Conservation (phyloP, 176 grass and related monocot genomes). For the bread wheat (Triticum aestivum) region IWGSC_CS_RefSeq_v2.1 NC_057797.1:559165282-559165781, state of each 20-base stretch:
- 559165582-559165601: neutral
- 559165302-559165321: neutral
- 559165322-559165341: neutral
- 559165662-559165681: neutral
- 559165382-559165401: neutral
- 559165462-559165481: neutral
- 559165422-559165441: neutral
- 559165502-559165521: neutral
- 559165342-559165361: neutral
- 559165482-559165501: neutral
- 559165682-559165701: neutral
- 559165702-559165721: neutral
- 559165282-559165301: neutral
- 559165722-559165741: constrained; percentile 4
- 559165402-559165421: neutral
- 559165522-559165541: neutral
- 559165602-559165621: neutral
- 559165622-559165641: neutral
- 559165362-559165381: neutral
- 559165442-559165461: neutral
- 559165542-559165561: neutral
- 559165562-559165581: neutral
- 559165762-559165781: constrained; percentile 18
- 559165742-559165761: neutral
- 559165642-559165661: neutral